These are phyloP conservation scores for Glycyrrhiza uralensis DNA, from an alignment of 306 rosid genomes.

Conservation along the genomic window DNA sequence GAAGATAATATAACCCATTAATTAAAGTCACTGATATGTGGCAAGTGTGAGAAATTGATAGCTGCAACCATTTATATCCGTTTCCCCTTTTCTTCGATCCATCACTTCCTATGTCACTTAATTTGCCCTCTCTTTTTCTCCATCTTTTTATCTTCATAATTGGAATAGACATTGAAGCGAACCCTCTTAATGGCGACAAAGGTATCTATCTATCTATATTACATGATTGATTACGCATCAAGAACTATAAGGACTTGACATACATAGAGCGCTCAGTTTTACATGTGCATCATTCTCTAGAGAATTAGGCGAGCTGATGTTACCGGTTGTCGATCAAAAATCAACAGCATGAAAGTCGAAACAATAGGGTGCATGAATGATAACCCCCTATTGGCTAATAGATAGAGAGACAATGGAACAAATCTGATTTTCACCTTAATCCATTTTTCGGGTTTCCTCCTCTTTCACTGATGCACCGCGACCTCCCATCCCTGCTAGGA, in stretches of 20 bases:
- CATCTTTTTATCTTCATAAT: slow-evolving; percentile 24
- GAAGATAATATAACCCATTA: background rate
- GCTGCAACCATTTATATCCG: background rate
- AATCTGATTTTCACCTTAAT: too few species aligned
- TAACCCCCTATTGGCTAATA: too few species aligned
- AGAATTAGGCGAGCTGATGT: background rate
- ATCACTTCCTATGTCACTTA: slow-evolving; percentile 14
- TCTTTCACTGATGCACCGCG: too few species aligned
- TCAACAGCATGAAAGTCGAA: background rate
- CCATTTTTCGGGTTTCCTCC: too few species aligned
- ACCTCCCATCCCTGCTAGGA: too few species aligned
- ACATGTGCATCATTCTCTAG: slow-evolving; percentile 7
- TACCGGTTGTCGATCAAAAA: slow-evolving; percentile 14
- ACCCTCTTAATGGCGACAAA: slow-evolving; percentile 20
- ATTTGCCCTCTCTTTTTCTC: background rate
- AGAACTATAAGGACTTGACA: slow-evolving; percentile 29
- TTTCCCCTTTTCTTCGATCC: background rate
- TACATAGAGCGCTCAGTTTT: background rate
- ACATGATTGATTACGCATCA: slow-evolving; percentile 28
- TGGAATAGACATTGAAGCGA: slow-evolving; percentile 24
- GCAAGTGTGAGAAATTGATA: background rate
- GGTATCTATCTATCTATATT: slow-evolving; percentile 28
- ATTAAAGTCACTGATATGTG: background rate
- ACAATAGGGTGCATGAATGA: background rate
- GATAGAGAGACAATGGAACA: background rate